Conservation (phyloP, 306 rosid species). For the Casuarina glauca region DNA sequence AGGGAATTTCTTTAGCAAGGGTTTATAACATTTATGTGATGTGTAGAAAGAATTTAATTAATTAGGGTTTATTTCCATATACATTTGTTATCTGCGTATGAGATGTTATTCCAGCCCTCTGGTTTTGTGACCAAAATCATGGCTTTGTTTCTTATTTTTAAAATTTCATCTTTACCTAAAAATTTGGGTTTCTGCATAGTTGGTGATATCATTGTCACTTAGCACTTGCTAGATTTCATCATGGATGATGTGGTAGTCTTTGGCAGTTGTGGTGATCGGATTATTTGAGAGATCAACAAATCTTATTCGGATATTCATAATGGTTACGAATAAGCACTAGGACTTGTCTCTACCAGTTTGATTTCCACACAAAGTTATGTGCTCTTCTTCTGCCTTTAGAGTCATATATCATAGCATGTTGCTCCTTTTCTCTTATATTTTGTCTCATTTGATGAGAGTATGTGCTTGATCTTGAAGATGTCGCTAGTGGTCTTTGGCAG, state of each 20-base stretch:
- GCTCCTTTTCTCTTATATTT: slow-evolving; percentile 17
- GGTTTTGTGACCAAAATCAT: background rate
- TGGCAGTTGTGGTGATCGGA: background rate
- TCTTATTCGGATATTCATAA: slow-evolving; percentile 3
- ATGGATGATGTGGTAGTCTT: background rate
- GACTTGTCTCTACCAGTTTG: slow-evolving; percentile 14
- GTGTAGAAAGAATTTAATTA: background rate
- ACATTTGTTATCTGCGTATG: background rate
- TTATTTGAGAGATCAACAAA: slow-evolving; percentile 2
- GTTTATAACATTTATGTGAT: background rate
- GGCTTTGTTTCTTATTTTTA: background rate
- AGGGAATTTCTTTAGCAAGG: too few relatives aligned
- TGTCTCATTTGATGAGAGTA: slow-evolving; percentile 31
- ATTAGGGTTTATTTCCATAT: background rate
- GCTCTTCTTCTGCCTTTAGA: slow-evolving; percentile 10
- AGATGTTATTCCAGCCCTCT: background rate
- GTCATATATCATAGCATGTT: slow-evolving; percentile 2
- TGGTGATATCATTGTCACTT: background rate
- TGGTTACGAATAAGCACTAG: slow-evolving; percentile 11
- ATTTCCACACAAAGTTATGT: slow-evolving; percentile 4
- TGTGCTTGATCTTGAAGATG: slow-evolving; percentile 56
- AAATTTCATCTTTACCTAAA: background rate
- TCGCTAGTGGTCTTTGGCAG: slow-evolving; percentile 27
- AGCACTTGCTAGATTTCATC: background rate
- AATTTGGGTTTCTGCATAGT: background rate